phyloP scores from a whole-genome alignment of 495 filamentous ascomycete genomes.

The Penicillium canariense region DNA sequence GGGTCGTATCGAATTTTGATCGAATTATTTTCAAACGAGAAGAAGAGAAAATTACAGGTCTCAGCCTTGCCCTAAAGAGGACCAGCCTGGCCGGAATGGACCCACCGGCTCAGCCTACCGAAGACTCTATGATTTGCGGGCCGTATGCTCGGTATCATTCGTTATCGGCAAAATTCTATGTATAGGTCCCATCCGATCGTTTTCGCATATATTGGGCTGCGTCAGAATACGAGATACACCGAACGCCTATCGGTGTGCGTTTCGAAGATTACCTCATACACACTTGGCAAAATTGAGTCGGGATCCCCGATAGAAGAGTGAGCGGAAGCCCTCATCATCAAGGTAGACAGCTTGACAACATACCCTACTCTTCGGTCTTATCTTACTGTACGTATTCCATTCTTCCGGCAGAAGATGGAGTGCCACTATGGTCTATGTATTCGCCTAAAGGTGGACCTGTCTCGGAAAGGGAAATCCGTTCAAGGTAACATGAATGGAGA shows the following conservation, averaged over 20 bases:
- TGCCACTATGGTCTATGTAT: background rate
- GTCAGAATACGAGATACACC: constrained; percentile 4
- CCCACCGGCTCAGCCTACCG: constrained; percentile 6
- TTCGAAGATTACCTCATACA: background rate
- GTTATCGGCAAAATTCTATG: constrained; percentile 9
- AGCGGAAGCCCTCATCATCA: background rate
- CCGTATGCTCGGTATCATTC: background rate
- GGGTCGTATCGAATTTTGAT: background rate
- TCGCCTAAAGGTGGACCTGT: background rate
- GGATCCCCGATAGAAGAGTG: background rate
- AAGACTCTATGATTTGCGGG: constrained; percentile 2
- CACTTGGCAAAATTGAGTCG: background rate
- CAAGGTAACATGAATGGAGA: background rate
- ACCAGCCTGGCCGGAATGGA: background rate
- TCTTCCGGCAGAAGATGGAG: background rate
- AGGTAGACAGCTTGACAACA: background rate
- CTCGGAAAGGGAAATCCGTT: background rate
- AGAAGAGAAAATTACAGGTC: constrained; percentile 9
- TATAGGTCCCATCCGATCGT: background rate
- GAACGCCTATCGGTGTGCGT: background rate
- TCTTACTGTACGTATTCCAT: no score
- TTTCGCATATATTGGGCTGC: background rate
- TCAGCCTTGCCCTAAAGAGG: background rate
- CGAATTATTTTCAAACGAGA: background rate
- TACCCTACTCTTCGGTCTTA: background rate